A percentile compares a stretch with the other conserved stretches of the same genome.
phyloP scores from a whole-genome alignment of 192 early-diverging fungal species.

The Entomortierella beljakovae region DNA sequence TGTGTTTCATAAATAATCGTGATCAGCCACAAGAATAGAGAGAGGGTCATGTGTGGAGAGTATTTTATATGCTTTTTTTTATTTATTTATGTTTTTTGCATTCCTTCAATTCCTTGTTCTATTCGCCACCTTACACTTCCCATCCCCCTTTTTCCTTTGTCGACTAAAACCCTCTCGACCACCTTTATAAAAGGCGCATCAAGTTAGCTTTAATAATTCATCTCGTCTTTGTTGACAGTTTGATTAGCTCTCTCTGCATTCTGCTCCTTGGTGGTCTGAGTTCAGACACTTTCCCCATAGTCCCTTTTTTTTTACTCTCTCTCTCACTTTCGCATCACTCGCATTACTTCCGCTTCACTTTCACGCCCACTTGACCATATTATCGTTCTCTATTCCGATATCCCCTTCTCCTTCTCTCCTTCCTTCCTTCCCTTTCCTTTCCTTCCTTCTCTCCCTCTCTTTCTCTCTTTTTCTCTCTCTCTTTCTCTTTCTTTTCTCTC shows the following conservation, averaged over 20 bases:
- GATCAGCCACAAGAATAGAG: no score
- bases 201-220: background rate
- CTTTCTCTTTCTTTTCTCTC: background rate
- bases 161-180: background rate
- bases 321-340: background rate
- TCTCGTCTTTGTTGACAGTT: slow-evolving; percentile 2
- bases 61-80: background rate
- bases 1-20: no score
- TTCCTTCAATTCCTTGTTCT: background rate
- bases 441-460: background rate
- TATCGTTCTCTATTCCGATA: no score
- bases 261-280: background rate
- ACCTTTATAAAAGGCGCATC: background rate
- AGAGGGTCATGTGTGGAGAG: background rate
- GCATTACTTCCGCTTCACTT: no score
- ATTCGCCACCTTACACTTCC: background rate
- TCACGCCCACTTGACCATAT: no score
- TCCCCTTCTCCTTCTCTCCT: background rate
- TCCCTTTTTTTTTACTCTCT: background rate
- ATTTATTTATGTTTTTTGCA: background rate
- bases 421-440: background rate
- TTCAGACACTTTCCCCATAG: no score
- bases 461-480: background rate
- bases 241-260: background rate
- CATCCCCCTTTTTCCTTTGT: background rate